These are phyloP conservation scores for Epicoccum nigrum DNA, from an alignment of 2,329 filamentous ascomycete genomes.

Conservation along the genomic window DNA sequence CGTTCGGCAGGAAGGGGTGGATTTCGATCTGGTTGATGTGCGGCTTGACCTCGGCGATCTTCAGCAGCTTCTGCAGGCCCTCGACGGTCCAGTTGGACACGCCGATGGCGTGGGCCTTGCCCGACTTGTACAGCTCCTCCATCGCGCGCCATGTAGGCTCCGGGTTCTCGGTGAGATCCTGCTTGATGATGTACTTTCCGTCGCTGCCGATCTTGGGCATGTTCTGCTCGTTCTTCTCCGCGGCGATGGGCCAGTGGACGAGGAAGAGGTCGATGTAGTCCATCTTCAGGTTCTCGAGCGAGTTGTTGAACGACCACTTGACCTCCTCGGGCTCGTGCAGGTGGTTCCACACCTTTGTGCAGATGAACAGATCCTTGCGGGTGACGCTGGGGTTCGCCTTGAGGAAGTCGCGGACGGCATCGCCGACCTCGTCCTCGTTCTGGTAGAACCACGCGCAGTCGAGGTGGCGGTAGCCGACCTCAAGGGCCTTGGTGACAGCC, in stretches of 20 bases:
- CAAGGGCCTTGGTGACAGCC: constrained; percentile 65
- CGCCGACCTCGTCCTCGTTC: constrained; percentile 74
- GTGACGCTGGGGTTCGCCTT: constrained; percentile 60
- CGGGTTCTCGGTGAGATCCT: constrained; percentile 70
- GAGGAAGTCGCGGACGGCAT: constrained; percentile 66
- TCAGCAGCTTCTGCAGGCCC: constrained; percentile 71
- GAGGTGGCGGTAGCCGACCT: constrained; percentile 67
- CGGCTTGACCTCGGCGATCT: constrained; percentile 69
- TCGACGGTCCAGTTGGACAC: constrained; percentile 75
- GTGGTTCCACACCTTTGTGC: constrained; percentile 72
- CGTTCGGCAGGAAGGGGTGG: constrained; percentile 74
- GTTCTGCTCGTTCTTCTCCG: constrained; percentile 58
- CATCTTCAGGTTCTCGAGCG: constrained; percentile 65
- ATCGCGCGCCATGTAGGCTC: constrained; percentile 71
- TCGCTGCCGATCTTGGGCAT: constrained; percentile 63
- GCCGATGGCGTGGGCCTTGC: constrained; percentile 69
- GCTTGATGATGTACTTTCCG: constrained; percentile 67
- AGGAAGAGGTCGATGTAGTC: constrained; percentile 74
- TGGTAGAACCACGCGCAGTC: constrained; percentile 74
- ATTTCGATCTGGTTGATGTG: constrained; percentile 77
- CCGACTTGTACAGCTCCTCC: constrained; percentile 66
- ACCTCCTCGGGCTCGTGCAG: constrained; percentile 63
- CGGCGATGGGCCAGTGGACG: constrained; percentile 65
- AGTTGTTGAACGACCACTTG: constrained; percentile 65
- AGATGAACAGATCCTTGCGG: constrained; percentile 69